Evolutionary conservation across 345 rosid species (phyloP), one percentile per base, ranked within the genome.

Genomic region (Brassica carinata): DNA sequence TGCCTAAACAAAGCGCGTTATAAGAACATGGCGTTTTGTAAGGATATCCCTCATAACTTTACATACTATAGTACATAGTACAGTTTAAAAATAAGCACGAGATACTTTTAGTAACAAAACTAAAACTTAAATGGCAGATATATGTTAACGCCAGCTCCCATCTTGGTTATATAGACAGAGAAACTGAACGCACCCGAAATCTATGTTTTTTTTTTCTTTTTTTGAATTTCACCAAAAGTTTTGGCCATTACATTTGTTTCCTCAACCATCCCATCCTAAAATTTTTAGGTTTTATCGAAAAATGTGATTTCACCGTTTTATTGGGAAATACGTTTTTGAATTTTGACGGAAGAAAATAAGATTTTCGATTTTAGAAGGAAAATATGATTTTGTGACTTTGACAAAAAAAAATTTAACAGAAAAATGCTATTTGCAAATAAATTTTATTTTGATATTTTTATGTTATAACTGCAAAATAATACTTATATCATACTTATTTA

Each of bases 191-290:
- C 31, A 34, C 23, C 19, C 48, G 4, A 58, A 34, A 43, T 43
- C 14, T 43, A 3, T 43, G 31, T 40, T 43, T 3, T 43, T 40
- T 40, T 43, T 43, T 43, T 10, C 36, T 23, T 57, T 31, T 55
- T 36, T 36, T 8, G 43, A 57, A 23, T 59, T 9, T 61, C 36
- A 63, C 36, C 15, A 11, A 11, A 63, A 63, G 7, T 63, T n/a
- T 23, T 7, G 67, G 76, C 38, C 26, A 61, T 38, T 72, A 38
- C 36, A 18, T 73, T 69, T 53, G 40, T 72, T 72, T 14, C 23
- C 18, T 23, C 57, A 57, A 7, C 76, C 55, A 58, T 18, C 3
- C 4, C 31, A 29, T 29, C 0, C 31, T 29, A 29, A 29, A 29
- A 29, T 29, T 29, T 29, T 29, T 3, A 2, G 31, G 4, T 29